Conservation (phyloP, 371 early-diverging fungal genomes). For the Synchytrium microbalum region DNA sequence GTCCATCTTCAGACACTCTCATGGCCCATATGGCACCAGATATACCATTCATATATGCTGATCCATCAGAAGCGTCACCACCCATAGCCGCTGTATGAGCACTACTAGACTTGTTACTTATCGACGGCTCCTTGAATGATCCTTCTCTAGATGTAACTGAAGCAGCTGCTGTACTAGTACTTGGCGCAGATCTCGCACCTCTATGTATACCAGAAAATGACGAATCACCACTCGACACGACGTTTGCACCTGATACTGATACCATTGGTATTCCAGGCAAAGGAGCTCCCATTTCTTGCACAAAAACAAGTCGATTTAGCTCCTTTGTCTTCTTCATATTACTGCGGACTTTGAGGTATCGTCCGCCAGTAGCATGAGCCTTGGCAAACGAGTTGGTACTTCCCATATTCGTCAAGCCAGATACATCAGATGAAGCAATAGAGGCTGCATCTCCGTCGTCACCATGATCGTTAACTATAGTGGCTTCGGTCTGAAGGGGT, state of each 20-base stretch:
- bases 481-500: background rate
- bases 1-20: constrained; percentile 69
- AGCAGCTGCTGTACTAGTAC: background rate
- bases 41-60: background rate
- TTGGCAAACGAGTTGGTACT: background rate
- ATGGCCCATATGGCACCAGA: constrained; percentile 32
- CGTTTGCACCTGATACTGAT: background rate
- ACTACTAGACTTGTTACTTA: background rate
- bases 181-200: background rate
- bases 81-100: background rate
- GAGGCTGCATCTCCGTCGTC: background rate
- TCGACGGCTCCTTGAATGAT: background rate
- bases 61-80: background rate
- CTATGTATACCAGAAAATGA: background rate
- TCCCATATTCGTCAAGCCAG: background rate
- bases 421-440: background rate
- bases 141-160: too few relatives aligned
- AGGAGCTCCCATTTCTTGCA: background rate
- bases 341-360: background rate
- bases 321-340: background rate
- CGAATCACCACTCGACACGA: background rate
- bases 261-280: background rate
- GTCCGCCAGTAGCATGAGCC: background rate
- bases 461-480: background rate
- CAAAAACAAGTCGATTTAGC: background rate